Base-by-base conservation (phyloP, 768 basidiomycete species). In the Astraeus odoratus region DNA sequence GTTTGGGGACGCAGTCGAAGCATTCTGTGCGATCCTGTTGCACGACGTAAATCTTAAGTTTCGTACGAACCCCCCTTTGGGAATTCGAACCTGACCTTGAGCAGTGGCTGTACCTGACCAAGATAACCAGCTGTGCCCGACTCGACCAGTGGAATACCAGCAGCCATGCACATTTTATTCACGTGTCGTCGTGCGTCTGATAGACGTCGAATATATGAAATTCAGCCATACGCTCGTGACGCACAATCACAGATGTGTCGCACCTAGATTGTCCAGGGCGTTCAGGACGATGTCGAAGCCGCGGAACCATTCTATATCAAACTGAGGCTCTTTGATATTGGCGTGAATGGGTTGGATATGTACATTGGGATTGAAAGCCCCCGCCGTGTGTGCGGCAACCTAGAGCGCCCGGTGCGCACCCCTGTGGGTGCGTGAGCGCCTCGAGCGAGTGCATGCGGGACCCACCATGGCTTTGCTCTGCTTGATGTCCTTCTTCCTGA, bases 91-190 rank as follows among this genome's bases (percentile, higher is more conserved):
- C 47, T 63, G 43, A 89, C 92, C 74, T 91, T 91, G 42, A 91
- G 66, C 35, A 98, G 71, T 18, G 96, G 95, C 50, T 96, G 94
- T 0, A 97, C 95, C 59, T 99, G 96, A 10, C 96, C 96, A 5
- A 96, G 74, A 60, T 97, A 99, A 0, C 96, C 96, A 4, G 92
- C 91, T 2, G 96, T 98, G 3, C 96, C 96, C 8, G 89, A 93
- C 59, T 99, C 96, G 18, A 99, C 90, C 6, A 97, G 73, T 0
- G 94, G 94, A 0, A 95, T 78, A 43, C 77, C 73, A 4, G 87
- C 89, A 1, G 95, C 92, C 74, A 96, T 86, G 63, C 96, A 98
- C 83, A 99, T 93, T 59, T 85, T 86, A 70, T 98, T 98, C 39
- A 98, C 93, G 59, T 98, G 95, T 59, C 91, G 71, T 38, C 93